Conservation (phyloP, 805 yeast species). For the Candida stauntonica region DNA sequence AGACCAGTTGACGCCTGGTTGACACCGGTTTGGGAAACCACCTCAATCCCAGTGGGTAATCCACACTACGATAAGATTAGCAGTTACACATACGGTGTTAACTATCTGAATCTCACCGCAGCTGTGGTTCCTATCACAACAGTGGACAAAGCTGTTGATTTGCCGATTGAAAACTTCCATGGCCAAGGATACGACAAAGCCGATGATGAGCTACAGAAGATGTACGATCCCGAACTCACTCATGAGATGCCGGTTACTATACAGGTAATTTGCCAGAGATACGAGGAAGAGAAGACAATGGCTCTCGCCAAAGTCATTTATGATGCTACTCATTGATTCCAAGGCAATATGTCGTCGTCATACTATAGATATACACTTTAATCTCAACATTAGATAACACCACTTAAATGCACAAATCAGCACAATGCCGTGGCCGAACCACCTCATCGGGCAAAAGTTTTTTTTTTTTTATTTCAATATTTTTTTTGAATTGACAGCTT, state of each 20-base stretch:
- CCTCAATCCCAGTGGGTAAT: conserved; percentile 41
- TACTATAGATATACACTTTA: no score
- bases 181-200: conserved; percentile 13
- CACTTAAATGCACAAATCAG: background rate
- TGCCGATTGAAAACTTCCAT: conserved; percentile 31
- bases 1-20: conserved; percentile 56
- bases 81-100: conserved; percentile 74
- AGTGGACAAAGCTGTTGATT: conserved; percentile 41
- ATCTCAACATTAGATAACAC: background rate
- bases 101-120: conserved; percentile 65
- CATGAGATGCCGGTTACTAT: conserved; percentile 53
- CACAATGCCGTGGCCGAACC: background rate
- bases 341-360: background rate
- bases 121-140: conserved; percentile 52
- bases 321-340: background rate
- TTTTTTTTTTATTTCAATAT: no score
- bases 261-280: conserved; percentile 46
- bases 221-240: conserved; percentile 37
- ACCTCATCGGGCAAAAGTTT: background rate
- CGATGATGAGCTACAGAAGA: conserved; percentile 28
- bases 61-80: conserved; percentile 61
- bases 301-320: conserved; percentile 33
- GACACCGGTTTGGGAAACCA: conserved; percentile 62
- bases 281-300: conserved; percentile 44
- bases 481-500: background rate